Percentiles rank a stretch among this genome's conserved stretches.
phyloP scores from a whole-genome alignment of 345 rosid genomes.

The Gossypium sturtianum region DNA sequence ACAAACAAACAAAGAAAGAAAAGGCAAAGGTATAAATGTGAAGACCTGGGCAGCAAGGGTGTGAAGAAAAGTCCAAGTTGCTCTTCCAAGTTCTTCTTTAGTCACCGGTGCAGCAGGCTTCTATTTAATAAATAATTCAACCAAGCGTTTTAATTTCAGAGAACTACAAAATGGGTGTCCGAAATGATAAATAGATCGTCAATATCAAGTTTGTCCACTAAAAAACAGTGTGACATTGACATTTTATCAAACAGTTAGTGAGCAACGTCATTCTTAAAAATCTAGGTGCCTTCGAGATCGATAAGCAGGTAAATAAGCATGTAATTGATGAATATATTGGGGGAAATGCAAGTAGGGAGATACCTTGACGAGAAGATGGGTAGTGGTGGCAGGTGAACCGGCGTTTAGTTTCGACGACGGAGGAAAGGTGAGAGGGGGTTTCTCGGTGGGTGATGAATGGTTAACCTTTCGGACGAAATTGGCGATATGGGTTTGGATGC shows the following conservation, averaged over 20 bases:
- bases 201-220: not conserved
- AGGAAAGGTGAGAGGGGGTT: constrained; percentile 27
- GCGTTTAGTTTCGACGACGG: constrained; percentile 22
- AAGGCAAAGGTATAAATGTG: not conserved
- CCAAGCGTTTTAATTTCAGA: not conserved
- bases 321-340: not conserved
- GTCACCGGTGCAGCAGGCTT: constrained; percentile 65
- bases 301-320: not conserved
- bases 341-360: not conserved
- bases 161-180: not conserved
- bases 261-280: not conserved
- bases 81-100: constrained; percentile 87
- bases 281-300: not conserved
- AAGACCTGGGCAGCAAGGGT: constrained; percentile 90
- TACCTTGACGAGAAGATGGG: constrained; percentile 43
- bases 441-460: constrained; percentile 10
- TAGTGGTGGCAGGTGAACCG: constrained; percentile 11
- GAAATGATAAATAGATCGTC: not conserved
- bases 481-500: constrained; percentile 51
- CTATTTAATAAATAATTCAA: constrained; percentile 15
- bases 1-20: not conserved
- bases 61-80: constrained; percentile 95
- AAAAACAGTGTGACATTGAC: not conserved
- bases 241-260: constrained; percentile 45
- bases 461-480: constrained; percentile 28